Percentiles rank a stretch among this genome's conserved stretches.
phyloP scores from a whole-genome alignment of 768 basidiomycete species.

The Clitopilus hobsonii region DNA sequence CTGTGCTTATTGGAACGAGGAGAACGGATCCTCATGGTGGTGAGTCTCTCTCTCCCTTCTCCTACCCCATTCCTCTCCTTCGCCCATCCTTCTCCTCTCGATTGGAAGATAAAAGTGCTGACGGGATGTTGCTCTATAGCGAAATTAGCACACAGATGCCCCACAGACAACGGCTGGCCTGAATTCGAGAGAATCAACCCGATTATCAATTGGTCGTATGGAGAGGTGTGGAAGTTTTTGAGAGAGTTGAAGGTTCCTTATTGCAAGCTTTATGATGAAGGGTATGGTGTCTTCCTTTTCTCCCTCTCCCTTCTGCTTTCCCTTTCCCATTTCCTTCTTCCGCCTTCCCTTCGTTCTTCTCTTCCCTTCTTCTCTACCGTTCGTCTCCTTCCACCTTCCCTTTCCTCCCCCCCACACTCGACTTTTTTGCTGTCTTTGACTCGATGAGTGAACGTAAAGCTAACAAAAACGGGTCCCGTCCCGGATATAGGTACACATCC shows the following conservation, averaged over 20 bases:
- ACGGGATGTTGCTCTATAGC: conserved; percentile 34
- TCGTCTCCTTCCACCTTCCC: too few species aligned
- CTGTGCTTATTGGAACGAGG: conserved; percentile 87
- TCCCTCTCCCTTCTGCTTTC: not conserved
- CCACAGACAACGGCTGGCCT: conserved; percentile 91
- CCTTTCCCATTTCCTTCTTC: not conserved
- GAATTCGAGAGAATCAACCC: conserved; percentile 88
- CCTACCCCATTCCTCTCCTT: too few species aligned
- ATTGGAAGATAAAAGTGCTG: too few species aligned
- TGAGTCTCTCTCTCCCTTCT: conserved; percentile 32
- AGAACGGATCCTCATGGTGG: conserved; percentile 92
- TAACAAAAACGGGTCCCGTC: too few species aligned
- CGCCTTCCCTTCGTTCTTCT: too few species aligned
- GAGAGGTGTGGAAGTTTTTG: conserved; percentile 87
- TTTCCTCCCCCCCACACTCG: too few species aligned
- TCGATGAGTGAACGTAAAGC: too few species aligned
- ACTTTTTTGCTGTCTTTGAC: too few species aligned
- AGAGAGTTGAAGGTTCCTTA: conserved; percentile 73
- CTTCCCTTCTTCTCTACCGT: too few species aligned
- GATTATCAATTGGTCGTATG: conserved; percentile 93
- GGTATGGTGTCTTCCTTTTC: conserved; percentile 44
- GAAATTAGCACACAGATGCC: conserved; percentile 64
- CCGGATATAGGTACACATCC: conserved; percentile 98
- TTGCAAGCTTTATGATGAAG: conserved; percentile 86
- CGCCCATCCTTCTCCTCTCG: too few species aligned